phyloP scores from a whole-genome alignment of 2,329 filamentous ascomycete genomes.

The Colletotrichum australisinense region DNA sequence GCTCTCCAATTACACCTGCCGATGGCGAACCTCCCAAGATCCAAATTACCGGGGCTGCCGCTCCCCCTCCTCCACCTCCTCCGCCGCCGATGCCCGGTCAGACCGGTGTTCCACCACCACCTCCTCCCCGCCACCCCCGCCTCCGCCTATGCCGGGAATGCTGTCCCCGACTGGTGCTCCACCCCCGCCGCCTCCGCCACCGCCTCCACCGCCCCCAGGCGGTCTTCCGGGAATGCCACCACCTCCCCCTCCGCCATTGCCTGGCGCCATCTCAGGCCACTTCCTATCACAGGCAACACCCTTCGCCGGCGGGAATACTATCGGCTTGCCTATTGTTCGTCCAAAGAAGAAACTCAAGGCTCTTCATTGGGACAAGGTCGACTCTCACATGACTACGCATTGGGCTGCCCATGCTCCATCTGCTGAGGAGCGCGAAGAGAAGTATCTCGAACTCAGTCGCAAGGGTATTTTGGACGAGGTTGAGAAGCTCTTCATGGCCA shows the following conservation, averaged over 20 bases:
- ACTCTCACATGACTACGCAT: slow-evolving; percentile 89
- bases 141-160: slow-evolving; percentile 60
- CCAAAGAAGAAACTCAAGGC: slow-evolving; percentile 99
- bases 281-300: slow-evolving; percentile 76
- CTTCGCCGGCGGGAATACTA: slow-evolving; percentile 61
- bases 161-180: slow-evolving; percentile 47
- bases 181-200: slow-evolving; percentile 60
- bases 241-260: slow-evolving; percentile 57
- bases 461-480: slow-evolving; percentile 98
- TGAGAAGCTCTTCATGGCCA: slow-evolving; percentile 96
- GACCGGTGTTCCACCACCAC: slow-evolving; percentile 49
- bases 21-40: slow-evolving; percentile 72
- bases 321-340: slow-evolving; percentile 82
- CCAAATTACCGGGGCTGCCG: slow-evolving; percentile 61
- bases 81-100: slow-evolving; percentile 48
- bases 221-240: slow-evolving; percentile 62
- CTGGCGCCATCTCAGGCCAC: slow-evolving; percentile 78
- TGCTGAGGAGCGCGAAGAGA: slow-evolving; percentile 91
- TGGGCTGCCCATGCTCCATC: slow-evolving; percentile 91
- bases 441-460: slow-evolving; percentile 91
- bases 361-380: slow-evolving; percentile 98
- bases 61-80: slow-evolving; percentile 49
- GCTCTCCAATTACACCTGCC: slow-evolving; percentile 74
- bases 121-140: slow-evolving; percentile 60
- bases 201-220: slow-evolving; percentile 58